A percentile compares a stretch with the other conserved stretches of the same genome.
These are phyloP conservation scores for Rhodotorula toruloides DNA, from an alignment of 768 basidiomycete genomes.

Conservation along the genomic window DNA sequence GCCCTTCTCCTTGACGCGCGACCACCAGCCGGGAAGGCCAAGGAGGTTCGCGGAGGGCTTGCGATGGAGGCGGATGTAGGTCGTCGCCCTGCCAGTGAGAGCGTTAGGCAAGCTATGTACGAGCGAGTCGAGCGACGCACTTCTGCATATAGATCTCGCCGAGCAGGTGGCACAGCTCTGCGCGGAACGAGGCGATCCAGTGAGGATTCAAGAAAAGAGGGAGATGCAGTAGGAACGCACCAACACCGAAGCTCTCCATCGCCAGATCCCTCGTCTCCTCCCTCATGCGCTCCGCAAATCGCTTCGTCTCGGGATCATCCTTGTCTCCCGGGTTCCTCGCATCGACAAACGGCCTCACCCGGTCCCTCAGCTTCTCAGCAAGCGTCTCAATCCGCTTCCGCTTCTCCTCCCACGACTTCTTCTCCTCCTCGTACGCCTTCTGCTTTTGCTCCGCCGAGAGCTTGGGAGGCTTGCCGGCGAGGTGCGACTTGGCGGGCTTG, in stretches of 20 bases:
- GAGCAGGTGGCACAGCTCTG: slow-evolving; percentile 42
- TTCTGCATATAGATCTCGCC: slow-evolving; percentile 76
- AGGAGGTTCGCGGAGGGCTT: slow-evolving; percentile 56
- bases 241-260: slow-evolving; percentile 93
- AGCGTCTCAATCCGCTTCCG: slow-evolving; percentile 69
- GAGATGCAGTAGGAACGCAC: slow-evolving; percentile 54
- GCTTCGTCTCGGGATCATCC: slow-evolving; percentile 73
- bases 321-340: slow-evolving; percentile 50
- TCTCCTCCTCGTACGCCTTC: slow-evolving; percentile 72
- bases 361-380: slow-evolving; percentile 71
- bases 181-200: too few species aligned
- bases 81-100: slow-evolving; percentile 49
- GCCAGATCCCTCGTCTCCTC: slow-evolving; percentile 91
- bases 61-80: slow-evolving; percentile 82
- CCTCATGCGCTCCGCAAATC: slow-evolving; percentile 69
- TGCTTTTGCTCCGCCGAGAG: slow-evolving; percentile 76
- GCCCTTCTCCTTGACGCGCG: slow-evolving; percentile 89
- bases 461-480: slow-evolving; percentile 38
- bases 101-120: not conserved
- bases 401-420: slow-evolving; percentile 61
- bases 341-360: slow-evolving; percentile 83
- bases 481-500: slow-evolving; percentile 33
- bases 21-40: slow-evolving; percentile 71
- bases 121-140: slow-evolving; percentile 48
- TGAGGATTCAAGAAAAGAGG: not conserved